Evolutionary conservation across 352 stramenopile species (phyloP).

Genomic region (Pythium biforme): DNA sequence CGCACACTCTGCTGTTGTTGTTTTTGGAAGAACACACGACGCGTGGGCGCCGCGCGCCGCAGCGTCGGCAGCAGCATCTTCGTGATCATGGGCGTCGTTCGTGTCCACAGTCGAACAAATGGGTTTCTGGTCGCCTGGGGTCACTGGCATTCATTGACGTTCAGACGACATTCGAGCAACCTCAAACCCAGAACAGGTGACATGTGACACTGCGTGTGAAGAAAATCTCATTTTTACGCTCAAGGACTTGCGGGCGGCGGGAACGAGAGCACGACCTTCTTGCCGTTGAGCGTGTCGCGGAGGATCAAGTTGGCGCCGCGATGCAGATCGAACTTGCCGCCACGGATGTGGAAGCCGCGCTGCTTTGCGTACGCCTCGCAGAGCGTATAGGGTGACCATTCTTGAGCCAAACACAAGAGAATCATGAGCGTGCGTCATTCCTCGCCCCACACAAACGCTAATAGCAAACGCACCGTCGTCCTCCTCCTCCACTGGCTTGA

Average conservation of each 20-base stretch:
- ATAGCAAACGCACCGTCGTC: slow-evolving; percentile 37
- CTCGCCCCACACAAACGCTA: background rate
- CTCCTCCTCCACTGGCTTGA: slow-evolving; percentile 68
- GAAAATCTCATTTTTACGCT: background rate
- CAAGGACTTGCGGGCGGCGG: slow-evolving; percentile 35
- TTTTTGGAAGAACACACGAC: background rate
- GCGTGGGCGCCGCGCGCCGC: background rate
- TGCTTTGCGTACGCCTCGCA: slow-evolving; percentile 75
- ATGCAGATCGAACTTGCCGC: slow-evolving; percentile 74
- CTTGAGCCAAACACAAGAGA: too few species aligned
- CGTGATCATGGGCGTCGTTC: slow-evolving; percentile 9
- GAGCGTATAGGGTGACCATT: slow-evolving; percentile 76
- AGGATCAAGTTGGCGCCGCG: slow-evolving; percentile 70
- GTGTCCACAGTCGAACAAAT: background rate
- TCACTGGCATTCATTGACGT: slow-evolving; percentile 3
- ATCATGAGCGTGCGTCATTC: too few species aligned
- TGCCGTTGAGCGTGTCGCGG: slow-evolving; percentile 76
- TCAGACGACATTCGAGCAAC: slow-evolving; percentile 16
- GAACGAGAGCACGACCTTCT: slow-evolving; percentile 82
- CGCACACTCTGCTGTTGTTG: background rate
- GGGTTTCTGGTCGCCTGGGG: background rate
- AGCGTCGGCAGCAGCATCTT: slow-evolving; percentile 16
- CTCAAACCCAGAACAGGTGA: slow-evolving; percentile 6
- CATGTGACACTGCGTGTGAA: slow-evolving; percentile 10
- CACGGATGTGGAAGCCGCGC: slow-evolving; percentile 70